Evolutionary conservation across 2,329 filamentous ascomycete genomes (phyloP).

Genomic region (Clonostachys sp.): DNA sequence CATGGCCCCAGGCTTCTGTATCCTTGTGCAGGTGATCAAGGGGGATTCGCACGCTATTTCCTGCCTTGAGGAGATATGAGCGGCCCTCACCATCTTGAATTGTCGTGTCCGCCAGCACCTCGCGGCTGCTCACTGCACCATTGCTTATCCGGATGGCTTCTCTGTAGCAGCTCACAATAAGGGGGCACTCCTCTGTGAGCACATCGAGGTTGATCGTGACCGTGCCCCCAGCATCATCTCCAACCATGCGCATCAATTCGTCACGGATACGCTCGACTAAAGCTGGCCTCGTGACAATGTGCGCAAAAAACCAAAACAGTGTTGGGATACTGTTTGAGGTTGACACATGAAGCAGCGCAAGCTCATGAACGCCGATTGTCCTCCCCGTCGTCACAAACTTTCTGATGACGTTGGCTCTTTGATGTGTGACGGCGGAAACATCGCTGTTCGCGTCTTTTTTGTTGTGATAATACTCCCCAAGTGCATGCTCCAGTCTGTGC

Average conservation of each 20-base stretch:
- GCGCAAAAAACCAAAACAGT: constrained; percentile 25
- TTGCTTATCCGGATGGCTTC: constrained; percentile 31
- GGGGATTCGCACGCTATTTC: constrained; percentile 6
- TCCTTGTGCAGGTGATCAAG: constrained; percentile 2
- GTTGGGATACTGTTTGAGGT: constrained; percentile 29
- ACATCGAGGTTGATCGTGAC: constrained; percentile 22
- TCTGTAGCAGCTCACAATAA: constrained; percentile 35
- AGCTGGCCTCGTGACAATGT: constrained; percentile 17
- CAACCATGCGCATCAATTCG: constrained; percentile 17
- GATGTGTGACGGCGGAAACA: constrained; percentile 18
- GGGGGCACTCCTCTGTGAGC: constrained; percentile 29
- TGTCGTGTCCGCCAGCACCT: constrained; percentile 29
- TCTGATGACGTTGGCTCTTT: constrained; percentile 16
- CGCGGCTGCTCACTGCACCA: constrained; percentile 4
- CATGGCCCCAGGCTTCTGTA: constrained; percentile 3
- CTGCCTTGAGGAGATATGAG: constrained; percentile 15
- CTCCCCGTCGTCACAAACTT: constrained; percentile 16
- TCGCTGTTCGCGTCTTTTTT: constrained; percentile 13
- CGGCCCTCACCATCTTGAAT: constrained; percentile 9
- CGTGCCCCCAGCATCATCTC: background rate
- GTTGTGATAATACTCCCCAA: constrained; percentile 21
- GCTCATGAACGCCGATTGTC: constrained; percentile 20
- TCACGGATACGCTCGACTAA: constrained; percentile 16
- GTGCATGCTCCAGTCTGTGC: constrained; percentile 9
- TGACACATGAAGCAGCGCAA: constrained; percentile 19